A percentile compares a stretch with the other conserved stretches of the same genome.
These are phyloP conservation scores for Senna tora DNA, from an alignment of 306 rosid species.

Conservation along the genomic window DNA sequence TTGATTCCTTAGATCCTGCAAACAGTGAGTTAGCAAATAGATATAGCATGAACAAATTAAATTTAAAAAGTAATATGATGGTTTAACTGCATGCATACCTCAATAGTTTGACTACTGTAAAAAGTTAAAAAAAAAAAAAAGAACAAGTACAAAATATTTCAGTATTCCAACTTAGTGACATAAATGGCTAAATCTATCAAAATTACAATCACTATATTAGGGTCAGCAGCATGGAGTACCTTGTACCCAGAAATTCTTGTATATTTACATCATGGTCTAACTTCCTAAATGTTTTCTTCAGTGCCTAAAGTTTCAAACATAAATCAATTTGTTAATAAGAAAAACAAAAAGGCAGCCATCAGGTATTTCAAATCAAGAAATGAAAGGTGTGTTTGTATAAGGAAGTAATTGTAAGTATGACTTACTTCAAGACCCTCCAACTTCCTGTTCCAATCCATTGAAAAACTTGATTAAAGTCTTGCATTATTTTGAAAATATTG, in stretches of 20 bases:
- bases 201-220: conserved; percentile 2
- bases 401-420: conserved; percentile 34
- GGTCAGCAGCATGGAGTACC: conserved; percentile 42
- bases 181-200: conserved; percentile 11
- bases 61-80: conserved; percentile 3
- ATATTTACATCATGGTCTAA: conserved; percentile 75
- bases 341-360: conserved; percentile 20
- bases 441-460: conserved; percentile 64
- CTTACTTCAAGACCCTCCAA: conserved; percentile 88
- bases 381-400: neutral
- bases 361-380: neutral
- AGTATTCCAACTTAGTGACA: conserved; percentile 1
- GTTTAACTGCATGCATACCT: conserved; percentile 51
- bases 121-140: conserved; percentile 32
- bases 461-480: conserved; percentile 31
- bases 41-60: conserved; percentile 12
- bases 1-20: conserved; percentile 69
- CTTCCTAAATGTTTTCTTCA: conserved; percentile 70
- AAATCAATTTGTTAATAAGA: conserved; percentile 30
- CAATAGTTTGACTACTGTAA: conserved; percentile 74
- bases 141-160: neutral
- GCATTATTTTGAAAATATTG: neutral
- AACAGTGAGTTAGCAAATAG: conserved; percentile 7
- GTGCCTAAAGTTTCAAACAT: conserved; percentile 61
- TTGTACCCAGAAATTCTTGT: conserved; percentile 69